Evolutionary conservation across 352 stramenopile genomes (phyloP), one percentile per base, ranked within the genome.

Genomic region (Pythium graminicola): DNA sequence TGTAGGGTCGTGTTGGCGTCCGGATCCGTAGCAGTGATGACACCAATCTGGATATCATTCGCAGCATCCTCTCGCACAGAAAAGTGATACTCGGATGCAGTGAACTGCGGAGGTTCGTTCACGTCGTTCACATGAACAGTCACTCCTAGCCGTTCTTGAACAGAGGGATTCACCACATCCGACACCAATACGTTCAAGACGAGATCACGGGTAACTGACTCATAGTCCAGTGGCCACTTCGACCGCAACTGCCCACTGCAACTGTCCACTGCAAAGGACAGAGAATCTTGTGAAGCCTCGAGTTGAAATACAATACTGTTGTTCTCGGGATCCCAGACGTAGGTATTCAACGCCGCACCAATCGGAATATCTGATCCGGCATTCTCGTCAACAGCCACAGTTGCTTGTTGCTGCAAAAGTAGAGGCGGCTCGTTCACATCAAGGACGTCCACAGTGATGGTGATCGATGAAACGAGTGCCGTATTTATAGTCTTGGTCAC

Each of bases 321-420:
- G 41, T 82, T 85, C 40, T 85, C 74, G 7, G 74, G 74, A 33
- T 82, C 74, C 72, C 72, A 85, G 2, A 74, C 48, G 29, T 50
- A 61, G 1, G 41, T 32, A n/a, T 50, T 58, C 20, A 85, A 16
- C 5, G 57, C 17, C 11, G 55, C 33, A 14, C 74, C 74, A 31
- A 82, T 46, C 6, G 54, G 36, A 1, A 52, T 24, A 6, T 50
- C 62, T 0, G 6, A 10, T 1, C 23, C 35, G 8, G 54, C 17
- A 23, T 67, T 67, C 23, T 70, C 63, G 5, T n/a, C 24, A 1
- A 51, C 51, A 2, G 23, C 13, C 0, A 70, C 16, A 4, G 47
- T 19, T 10, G 59, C 24, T 17, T 33, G 5, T 3, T 17, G 2
- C 10, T 27, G 2, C 26, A 31, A 7, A 7, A 63, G 23, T 23